Conservation (phyloP, 805 yeast species). For the Ogataea pini region DNA sequence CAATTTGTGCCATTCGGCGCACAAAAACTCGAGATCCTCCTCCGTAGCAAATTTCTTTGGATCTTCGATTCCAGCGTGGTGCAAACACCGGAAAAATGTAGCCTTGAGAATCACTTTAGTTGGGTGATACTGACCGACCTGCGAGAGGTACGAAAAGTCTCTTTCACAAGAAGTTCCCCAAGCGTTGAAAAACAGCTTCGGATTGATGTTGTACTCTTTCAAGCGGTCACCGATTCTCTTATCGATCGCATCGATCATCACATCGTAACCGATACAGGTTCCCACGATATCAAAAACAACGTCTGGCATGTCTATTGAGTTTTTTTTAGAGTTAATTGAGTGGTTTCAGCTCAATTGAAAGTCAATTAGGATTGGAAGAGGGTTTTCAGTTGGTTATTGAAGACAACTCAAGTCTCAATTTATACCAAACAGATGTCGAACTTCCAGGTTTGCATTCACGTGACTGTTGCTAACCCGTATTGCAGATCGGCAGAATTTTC, state of each 20-base stretch:
- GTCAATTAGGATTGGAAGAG: not conserved
- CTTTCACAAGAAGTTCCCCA: slow-evolving; percentile 73
- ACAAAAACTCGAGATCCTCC: slow-evolving; percentile 30
- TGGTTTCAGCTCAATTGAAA: not conserved
- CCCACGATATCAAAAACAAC: slow-evolving; percentile 32
- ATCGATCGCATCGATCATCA: slow-evolving; percentile 26
- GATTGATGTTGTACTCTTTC: slow-evolving; percentile 16
- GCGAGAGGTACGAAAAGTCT: slow-evolving; percentile 50
- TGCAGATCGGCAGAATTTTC: not conserved
- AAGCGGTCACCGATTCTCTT: slow-evolving; percentile 23
- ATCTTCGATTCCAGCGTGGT: slow-evolving; percentile 31
- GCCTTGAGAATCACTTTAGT: slow-evolving; percentile 28
- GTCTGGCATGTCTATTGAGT: slow-evolving; percentile 23
- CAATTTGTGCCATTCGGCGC: slow-evolving; percentile 28
- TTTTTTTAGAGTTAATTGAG: not conserved
- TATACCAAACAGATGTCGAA: not conserved
- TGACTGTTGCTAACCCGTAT: not conserved
- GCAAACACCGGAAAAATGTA: slow-evolving; percentile 32
- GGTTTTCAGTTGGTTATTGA: too few species aligned
- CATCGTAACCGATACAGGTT: slow-evolving; percentile 29
- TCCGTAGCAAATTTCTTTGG: slow-evolving; percentile 31
- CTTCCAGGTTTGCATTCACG: not conserved
- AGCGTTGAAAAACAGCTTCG: slow-evolving; percentile 21
- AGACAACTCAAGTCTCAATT: not conserved
- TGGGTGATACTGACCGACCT: slow-evolving; percentile 29